Evolutionary conservation across 139 green algal species (phyloP).

Genomic region (Penium margaritaceum): DNA sequence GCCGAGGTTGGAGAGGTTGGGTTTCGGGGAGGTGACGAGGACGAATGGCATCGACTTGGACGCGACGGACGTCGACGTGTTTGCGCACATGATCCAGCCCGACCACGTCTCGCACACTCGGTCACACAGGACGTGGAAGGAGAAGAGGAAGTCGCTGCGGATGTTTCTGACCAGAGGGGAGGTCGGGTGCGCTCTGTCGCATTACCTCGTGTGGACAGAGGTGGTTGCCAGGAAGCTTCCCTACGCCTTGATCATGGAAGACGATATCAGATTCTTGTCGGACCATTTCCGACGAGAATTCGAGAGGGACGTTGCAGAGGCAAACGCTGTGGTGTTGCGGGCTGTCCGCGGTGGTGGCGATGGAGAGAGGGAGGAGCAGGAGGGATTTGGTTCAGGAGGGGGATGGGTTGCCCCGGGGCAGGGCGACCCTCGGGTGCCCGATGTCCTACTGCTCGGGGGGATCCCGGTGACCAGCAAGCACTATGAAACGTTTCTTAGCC

Average conservation of each 20-base stretch:
- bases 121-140: neutral
- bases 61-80: neutral
- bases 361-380: too few relatives aligned
- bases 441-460: neutral
- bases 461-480: neutral
- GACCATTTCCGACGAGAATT: neutral
- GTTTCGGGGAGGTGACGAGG: neutral
- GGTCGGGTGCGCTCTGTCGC: constrained; percentile 6
- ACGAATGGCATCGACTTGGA: neutral
- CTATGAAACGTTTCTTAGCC: too few relatives aligned
- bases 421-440: neutral
- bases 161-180: neutral
- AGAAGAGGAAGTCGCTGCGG: too few relatives aligned
- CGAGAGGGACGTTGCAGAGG: neutral
- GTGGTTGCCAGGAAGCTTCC: neutral
- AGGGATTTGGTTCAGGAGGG: too few relatives aligned
- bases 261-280: neutral
- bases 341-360: too few relatives aligned
- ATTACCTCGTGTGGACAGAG: constrained; percentile 1
- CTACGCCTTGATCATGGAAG: neutral
- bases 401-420: too few relatives aligned
- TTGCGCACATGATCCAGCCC: neutral
- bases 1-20: neutral
- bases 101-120: neutral
- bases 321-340: neutral